Evolutionary conservation across 2,329 filamentous ascomycete genomes (phyloP).

Genomic region (Ophiosphaerella narmari): DNA sequence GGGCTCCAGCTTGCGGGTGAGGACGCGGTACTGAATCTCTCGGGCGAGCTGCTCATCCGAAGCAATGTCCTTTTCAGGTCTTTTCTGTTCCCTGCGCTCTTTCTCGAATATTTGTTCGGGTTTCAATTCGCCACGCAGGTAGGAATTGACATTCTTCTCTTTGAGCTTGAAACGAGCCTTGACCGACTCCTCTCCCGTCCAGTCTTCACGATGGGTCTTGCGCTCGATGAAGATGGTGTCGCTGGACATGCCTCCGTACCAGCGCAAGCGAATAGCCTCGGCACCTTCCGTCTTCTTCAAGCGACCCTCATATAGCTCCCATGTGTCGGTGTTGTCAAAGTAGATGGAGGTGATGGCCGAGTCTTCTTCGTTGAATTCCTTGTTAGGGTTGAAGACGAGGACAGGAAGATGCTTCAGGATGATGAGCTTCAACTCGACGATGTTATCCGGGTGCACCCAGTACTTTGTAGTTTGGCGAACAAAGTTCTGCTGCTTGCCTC

Average conservation of each 20-base stretch:
- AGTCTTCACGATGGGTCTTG: conserved; percentile 98
- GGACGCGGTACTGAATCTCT: conserved; percentile 90
- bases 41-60: conserved; percentile 87
- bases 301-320: conserved; percentile 91
- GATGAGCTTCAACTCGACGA: conserved; percentile 96
- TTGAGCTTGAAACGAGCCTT: conserved; percentile 95
- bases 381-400: conserved; percentile 94
- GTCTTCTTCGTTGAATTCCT: conserved; percentile 90
- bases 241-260: conserved; percentile 96
- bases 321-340: conserved; percentile 92
- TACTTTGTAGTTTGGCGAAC: conserved; percentile 98
- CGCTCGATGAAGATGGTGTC: conserved; percentile 97
- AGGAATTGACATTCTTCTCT: conserved; percentile 96
- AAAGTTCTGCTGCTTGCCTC: conserved; percentile 92
- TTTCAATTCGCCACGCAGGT: conserved; percentile 80
- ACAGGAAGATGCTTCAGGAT: conserved; percentile 97
- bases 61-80: conserved; percentile 86
- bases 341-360: conserved; percentile 98
- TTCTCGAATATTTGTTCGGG: conserved; percentile 94
- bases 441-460: conserved; percentile 98
- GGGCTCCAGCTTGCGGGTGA: conserved; percentile 84
- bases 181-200: conserved; percentile 98
- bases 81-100: conserved; percentile 92
- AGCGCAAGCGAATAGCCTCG: conserved; percentile 92
- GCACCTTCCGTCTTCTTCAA: conserved; percentile 98